phyloP scores from a whole-genome alignment of 345 rosid genomes.

The Corymbia maculata region DNA sequence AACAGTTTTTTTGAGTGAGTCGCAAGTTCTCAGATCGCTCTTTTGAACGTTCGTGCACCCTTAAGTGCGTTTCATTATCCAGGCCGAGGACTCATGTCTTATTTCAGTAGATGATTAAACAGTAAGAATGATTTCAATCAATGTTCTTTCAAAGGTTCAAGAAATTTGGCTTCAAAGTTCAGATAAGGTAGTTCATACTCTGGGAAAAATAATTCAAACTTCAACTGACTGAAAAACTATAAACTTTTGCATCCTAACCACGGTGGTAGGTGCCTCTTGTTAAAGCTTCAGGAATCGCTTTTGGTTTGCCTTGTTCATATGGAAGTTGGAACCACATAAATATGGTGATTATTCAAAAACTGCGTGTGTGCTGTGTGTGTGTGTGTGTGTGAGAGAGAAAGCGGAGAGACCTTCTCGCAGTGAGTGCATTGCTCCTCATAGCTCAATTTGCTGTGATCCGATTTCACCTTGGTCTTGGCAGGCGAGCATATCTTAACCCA shows the following conservation, averaged over 20 bases:
- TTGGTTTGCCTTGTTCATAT: background rate
- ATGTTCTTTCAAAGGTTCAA: background rate
- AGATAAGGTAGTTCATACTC: background rate
- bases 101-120: background rate
- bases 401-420: conserved; percentile 64
- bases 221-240: background rate
- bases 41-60: background rate
- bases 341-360: background rate
- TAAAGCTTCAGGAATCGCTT: background rate
- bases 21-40: background rate
- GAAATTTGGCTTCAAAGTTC: background rate
- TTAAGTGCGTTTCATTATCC: background rate
- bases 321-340: background rate
- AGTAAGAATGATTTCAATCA: background rate
- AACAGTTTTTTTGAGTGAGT: background rate
- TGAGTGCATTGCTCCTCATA: conserved; percentile 64
- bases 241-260: background rate
- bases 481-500: conserved; percentile 80
- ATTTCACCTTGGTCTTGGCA: conserved; percentile 66
- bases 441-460: conserved; percentile 20
- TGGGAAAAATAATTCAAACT: background rate
- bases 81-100: background rate
- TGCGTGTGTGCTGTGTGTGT: background rate
- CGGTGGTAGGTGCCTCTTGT: background rate
- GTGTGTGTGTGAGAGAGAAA: background rate